phyloP scores from a whole-genome alignment of 768 basidiomycete genomes.

The Austroboletus festivus region DNA sequence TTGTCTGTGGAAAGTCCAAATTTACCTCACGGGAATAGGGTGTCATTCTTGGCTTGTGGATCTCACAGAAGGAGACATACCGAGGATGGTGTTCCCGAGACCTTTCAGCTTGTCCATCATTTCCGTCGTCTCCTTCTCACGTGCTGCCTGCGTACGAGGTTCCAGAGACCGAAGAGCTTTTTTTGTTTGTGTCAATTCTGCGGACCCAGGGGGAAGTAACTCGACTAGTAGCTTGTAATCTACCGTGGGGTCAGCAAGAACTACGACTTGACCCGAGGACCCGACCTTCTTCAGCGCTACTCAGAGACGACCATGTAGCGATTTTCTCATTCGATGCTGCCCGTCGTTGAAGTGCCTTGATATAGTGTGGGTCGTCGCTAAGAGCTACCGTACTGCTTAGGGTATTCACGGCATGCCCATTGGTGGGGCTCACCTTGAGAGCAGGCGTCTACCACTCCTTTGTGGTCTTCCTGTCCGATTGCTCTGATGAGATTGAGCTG shows the following conservation, averaged over 20 bases:
- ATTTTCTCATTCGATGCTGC: constrained; percentile 81
- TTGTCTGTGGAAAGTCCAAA: constrained; percentile 96
- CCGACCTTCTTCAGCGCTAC: constrained; percentile 80
- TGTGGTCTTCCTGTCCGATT: constrained; percentile 61
- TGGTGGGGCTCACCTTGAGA: constrained; percentile 53
- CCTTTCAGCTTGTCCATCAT: constrained; percentile 93
- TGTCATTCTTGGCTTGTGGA: not conserved
- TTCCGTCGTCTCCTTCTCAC: constrained; percentile 84
- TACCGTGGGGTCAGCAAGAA: constrained; percentile 30
- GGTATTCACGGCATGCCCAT: not conserved
- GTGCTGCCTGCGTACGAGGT: constrained; percentile 67
- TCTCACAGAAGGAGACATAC: constrained; percentile 37
- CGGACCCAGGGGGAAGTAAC: constrained; percentile 55
- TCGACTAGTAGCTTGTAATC: constrained; percentile 76
- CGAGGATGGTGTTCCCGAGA: constrained; percentile 85
- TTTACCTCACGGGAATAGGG: constrained; percentile 55
- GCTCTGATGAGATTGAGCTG: not conserved
- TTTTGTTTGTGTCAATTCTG: constrained; percentile 46
- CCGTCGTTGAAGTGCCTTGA: constrained; percentile 88
- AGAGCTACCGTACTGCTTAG: constrained; percentile 53
- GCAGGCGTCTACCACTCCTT: constrained; percentile 77
- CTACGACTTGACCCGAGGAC: not conserved
- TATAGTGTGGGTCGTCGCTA: constrained; percentile 78
- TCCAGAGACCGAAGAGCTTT: constrained; percentile 54
- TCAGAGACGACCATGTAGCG: constrained; percentile 78